Conservation (phyloP, 2,329 filamentous ascomycete genomes). For the Trichoderma brevicompactum region DNA sequence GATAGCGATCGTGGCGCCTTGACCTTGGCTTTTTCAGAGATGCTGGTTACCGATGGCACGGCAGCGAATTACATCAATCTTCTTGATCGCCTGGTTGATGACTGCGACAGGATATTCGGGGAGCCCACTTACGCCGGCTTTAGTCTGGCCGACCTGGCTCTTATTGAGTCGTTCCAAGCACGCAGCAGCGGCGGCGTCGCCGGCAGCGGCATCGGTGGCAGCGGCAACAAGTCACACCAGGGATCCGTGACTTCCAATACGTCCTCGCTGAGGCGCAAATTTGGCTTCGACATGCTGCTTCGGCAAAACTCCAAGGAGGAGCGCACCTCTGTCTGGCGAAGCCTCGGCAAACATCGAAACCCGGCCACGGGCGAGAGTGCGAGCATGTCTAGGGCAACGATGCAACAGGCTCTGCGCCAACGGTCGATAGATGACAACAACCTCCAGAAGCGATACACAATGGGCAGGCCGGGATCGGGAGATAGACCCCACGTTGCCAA, state of each 20-base stretch:
- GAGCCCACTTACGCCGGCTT: conserved; percentile 53
- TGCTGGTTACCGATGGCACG: conserved; percentile 77
- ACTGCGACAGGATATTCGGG: conserved; percentile 87
- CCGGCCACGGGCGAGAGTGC: conserved; percentile 62
- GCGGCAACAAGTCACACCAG: conserved; percentile 63
- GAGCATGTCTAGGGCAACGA: conserved; percentile 68
- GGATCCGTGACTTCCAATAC: conserved; percentile 84
- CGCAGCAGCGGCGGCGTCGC: conserved; percentile 37
- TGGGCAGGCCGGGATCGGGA: conserved; percentile 58
- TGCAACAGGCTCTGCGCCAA: conserved; percentile 64
- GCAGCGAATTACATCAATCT: conserved; percentile 86
- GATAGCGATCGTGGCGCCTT: conserved; percentile 88
- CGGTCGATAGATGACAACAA: conserved; percentile 76
- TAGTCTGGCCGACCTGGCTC: conserved; percentile 45
- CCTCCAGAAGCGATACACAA: conserved; percentile 40
- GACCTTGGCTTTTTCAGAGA: conserved; percentile 85
- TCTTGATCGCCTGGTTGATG: conserved; percentile 85
- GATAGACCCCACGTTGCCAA: conserved; percentile 65
- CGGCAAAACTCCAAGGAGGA: conserved; percentile 81
- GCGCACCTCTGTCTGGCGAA: conserved; percentile 80
- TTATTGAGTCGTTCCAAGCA: conserved; percentile 61
- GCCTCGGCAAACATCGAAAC: conserved; percentile 79
- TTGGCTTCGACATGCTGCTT: conserved; percentile 76
- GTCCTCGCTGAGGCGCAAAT: conserved; percentile 82
- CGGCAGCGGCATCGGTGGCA: conserved; percentile 32